Evolutionary conservation across 2,329 filamentous ascomycete genomes (phyloP).

Genomic region (Aspergillus sp.): DNA sequence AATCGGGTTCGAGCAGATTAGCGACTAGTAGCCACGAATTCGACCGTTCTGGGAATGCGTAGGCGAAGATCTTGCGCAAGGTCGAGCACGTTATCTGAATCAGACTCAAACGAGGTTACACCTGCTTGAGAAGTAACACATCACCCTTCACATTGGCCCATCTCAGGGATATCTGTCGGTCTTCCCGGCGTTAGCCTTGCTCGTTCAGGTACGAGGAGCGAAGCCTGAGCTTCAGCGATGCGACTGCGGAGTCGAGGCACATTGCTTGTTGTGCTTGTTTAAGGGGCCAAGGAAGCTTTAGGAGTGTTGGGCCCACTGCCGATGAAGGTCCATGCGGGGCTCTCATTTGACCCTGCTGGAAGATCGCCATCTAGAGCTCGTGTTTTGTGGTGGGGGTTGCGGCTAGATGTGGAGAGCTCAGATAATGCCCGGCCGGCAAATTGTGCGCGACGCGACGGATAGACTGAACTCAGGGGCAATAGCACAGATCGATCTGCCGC

Average conservation of each 20-base stretch:
- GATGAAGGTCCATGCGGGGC: background rate
- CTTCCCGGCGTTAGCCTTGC: background rate
- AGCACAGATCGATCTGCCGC: background rate
- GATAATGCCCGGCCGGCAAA: constrained; percentile 9
- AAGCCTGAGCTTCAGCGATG: background rate
- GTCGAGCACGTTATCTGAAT: constrained; percentile 8
- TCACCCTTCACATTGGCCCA: background rate
- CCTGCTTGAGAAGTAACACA: background rate
- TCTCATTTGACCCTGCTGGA: constrained; percentile 13
- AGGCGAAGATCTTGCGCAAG: constrained; percentile 9
- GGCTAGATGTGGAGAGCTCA: constrained; percentile 18
- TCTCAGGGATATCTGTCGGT: background rate
- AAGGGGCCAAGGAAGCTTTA: constrained; percentile 17
- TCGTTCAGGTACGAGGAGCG: background rate
- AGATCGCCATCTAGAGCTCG: constrained; percentile 17
- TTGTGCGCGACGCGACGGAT: background rate
- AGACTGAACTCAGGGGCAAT: background rate
- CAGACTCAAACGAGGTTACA: constrained; percentile 5
- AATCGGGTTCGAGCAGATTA: constrained; percentile 2
- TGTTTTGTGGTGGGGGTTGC: background rate
- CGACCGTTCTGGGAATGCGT: constrained; percentile 2
- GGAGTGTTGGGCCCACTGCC: background rate
- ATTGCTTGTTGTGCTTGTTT: constrained; percentile 21
- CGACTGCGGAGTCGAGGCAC: constrained; percentile 4
- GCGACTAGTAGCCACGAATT: constrained; percentile 3